phyloP scores from a whole-genome alignment of 352 stramenopile species.

The Poterioochromonas sp. region DNA sequence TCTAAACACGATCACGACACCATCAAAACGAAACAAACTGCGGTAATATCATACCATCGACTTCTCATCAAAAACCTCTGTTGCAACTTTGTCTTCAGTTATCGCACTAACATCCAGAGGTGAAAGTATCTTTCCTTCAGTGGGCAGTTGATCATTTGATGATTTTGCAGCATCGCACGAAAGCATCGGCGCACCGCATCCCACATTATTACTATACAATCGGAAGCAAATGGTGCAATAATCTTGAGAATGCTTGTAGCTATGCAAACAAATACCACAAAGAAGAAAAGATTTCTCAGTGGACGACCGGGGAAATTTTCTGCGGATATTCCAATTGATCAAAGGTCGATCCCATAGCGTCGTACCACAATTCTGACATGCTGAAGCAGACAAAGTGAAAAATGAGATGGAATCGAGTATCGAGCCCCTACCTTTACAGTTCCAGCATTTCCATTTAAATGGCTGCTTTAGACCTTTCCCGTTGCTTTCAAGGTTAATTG shows the following conservation, averaged over 20 bases:
- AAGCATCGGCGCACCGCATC: background rate
- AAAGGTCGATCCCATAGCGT: background rate
- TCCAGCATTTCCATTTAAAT: background rate
- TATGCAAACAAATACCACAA: background rate
- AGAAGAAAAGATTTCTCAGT: background rate
- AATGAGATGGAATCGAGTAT: background rate
- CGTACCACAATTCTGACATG: background rate
- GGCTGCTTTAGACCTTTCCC: no score
- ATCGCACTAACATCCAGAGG: no score
- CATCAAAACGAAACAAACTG: no score
- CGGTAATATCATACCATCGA: background rate
- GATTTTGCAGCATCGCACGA: background rate
- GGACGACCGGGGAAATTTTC: background rate
- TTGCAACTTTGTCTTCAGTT: background rate
- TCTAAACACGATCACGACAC: no score
- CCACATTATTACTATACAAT: background rate
- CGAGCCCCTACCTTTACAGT: background rate
- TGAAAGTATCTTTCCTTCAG: background rate
- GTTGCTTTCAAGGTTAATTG: background rate
- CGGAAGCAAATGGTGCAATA: conserved; percentile 4
- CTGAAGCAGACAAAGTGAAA: background rate
- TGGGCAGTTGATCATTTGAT: background rate
- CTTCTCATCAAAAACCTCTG: background rate
- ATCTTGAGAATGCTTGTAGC: background rate
- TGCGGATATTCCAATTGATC: background rate